Conservation (phyloP, 257 asterid species). For the Hygrophila difformis region DNA sequence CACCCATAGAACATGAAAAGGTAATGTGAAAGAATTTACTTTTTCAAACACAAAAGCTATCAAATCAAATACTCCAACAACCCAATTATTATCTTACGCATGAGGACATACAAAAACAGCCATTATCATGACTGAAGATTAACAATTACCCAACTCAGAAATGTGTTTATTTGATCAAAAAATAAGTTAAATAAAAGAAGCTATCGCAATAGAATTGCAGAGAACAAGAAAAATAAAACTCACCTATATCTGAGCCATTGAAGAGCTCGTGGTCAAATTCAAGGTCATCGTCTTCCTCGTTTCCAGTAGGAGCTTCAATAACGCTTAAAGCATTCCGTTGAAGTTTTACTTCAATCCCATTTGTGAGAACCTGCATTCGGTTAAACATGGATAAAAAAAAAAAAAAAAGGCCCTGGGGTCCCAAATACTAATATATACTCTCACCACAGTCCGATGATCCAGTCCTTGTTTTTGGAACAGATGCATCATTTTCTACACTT, state of each 20-base stretch:
- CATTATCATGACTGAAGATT: background rate
- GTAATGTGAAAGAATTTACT: background rate
- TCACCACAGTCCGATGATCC: background rate
- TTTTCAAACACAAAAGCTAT: background rate
- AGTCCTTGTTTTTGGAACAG: too few relatives aligned
- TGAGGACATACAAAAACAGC: too few relatives aligned
- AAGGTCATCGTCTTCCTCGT: conserved; percentile 71
- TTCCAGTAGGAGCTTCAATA: conserved; percentile 84
- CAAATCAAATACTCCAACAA: too few relatives aligned
- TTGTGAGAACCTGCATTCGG: conserved; percentile 62
- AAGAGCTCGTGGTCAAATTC: conserved; percentile 68
- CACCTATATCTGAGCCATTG: conserved; percentile 58
- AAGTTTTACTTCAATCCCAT: conserved; percentile 90
- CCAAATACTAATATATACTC: too few relatives aligned
- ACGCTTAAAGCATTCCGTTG: conserved; percentile 93
- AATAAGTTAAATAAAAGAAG: background rate
- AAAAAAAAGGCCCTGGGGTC: too few relatives aligned
- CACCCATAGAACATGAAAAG: background rate
- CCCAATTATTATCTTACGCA: too few relatives aligned
- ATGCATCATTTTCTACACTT: too few relatives aligned
- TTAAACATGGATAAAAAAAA: background rate
- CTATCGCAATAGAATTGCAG: too few relatives aligned
- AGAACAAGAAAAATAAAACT: conserved; percentile 8
- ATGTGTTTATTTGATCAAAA: background rate
- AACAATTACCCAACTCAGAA: background rate